phyloP scores from a whole-genome alignment of 1,139 yeast genomes.

The Geotrichum histeridarum region DNA sequence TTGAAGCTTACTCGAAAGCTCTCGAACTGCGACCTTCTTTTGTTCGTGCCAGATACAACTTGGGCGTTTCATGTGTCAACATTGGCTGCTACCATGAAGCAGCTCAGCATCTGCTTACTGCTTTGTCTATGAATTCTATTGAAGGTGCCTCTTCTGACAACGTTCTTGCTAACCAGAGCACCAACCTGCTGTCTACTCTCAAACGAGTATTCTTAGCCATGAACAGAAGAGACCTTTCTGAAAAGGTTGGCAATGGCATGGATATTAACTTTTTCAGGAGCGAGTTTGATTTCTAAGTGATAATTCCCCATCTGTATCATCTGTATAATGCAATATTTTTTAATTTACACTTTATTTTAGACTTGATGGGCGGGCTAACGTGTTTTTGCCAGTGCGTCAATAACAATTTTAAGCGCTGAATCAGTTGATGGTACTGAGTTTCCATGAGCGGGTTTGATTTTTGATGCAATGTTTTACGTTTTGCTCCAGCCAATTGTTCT shows the following conservation, averaged over 20 bases:
- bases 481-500: too few species aligned
- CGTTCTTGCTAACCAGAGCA: conserved; percentile 55
- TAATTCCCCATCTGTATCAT: neutral
- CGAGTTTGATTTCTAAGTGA: conserved; percentile 59
- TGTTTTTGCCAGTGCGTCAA: neutral
- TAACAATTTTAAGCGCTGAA: neutral
- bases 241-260: conserved; percentile 79
- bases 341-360: neutral
- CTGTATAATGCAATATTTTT: neutral
- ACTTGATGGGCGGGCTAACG: neutral
- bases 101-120: conserved; percentile 84
- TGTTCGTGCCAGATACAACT: conserved; percentile 90
- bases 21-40: conserved; percentile 86
- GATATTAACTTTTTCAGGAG: conserved; percentile 65
- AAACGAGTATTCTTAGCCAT: conserved; percentile 87
- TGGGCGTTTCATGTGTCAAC: conserved; percentile 91
- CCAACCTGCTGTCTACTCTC: conserved; percentile 82
- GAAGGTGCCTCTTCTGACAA: conserved; percentile 52
- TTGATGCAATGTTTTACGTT: too few species aligned
- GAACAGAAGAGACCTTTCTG: conserved; percentile 86
- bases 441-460: too few species aligned
- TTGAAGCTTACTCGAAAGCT: conserved; percentile 86
- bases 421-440: neutral
- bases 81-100: conserved; percentile 96
- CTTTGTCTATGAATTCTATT: conserved; percentile 68